Evolutionary conservation across 208 protist species (phyloP).

Genomic region (Leishmania lainsoni): DNA sequence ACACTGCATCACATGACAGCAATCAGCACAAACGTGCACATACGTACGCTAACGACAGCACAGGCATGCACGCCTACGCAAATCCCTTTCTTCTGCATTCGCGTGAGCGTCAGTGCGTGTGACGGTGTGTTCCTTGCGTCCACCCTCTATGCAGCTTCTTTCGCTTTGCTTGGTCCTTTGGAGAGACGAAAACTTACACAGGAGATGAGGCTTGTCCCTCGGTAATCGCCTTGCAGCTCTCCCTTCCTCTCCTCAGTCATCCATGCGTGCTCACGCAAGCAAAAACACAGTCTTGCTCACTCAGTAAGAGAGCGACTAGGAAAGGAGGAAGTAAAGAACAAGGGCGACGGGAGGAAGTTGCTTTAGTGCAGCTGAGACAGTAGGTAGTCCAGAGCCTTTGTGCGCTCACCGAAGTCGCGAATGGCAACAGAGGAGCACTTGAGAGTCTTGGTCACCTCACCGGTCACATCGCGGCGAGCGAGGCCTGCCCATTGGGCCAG

Average conservation of each 20-base stretch:
- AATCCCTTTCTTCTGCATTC: neutral
- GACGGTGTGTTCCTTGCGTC: neutral
- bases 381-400: conserved; percentile 83
- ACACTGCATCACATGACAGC: neutral
- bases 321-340: neutral
- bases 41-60: neutral
- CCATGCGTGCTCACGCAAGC: neutral
- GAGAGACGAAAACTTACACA: neutral
- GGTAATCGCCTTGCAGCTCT: neutral
- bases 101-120: neutral
- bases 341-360: conserved; percentile 5
- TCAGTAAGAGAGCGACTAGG: conserved; percentile 16
- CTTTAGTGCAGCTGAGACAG: conserved; percentile 69
- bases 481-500: conserved; percentile 86
- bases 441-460: conserved; percentile 79
- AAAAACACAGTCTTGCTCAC: neutral
- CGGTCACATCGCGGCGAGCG: conserved; percentile 47
- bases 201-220: neutral
- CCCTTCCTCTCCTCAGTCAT: neutral
- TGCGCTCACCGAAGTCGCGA: conserved; percentile 88
- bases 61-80: neutral
- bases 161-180: neutral
- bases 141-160: conserved; percentile 1
- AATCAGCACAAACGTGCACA: neutral
- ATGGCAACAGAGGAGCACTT: conserved; percentile 92